Evolutionary conservation across 2,329 filamentous ascomycete species (phyloP).

Genomic region (Pseudogymnoascus sp.): DNA sequence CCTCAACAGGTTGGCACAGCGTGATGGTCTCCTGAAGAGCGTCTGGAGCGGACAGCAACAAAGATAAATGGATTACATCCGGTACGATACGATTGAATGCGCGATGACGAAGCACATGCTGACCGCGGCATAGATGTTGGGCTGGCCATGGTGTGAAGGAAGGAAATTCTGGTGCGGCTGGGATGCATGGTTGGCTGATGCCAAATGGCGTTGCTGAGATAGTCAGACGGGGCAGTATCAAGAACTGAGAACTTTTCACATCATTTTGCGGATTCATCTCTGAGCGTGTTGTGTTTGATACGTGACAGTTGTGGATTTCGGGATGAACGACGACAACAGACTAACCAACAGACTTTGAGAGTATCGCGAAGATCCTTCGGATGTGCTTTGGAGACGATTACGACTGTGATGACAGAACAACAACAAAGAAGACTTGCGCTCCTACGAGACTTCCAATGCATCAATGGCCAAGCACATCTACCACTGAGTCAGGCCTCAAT

Average conservation of each 20-base stretch:
- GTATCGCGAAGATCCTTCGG: not conserved
- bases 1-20: constrained; percentile 90
- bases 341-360: not conserved
- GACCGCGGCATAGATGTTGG: constrained; percentile 7
- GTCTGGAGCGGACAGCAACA: constrained; percentile 68
- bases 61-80: constrained; percentile 28
- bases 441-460: not conserved
- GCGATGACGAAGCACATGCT: not conserved
- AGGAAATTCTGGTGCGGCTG: constrained; percentile 10
- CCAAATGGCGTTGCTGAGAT: constrained; percentile 27
- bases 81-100: constrained; percentile 20
- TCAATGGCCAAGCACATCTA: not conserved
- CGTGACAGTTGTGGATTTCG: constrained; percentile 23
- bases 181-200: constrained; percentile 19
- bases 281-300: constrained; percentile 19
- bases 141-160: constrained; percentile 10
- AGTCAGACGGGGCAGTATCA: constrained; percentile 25
- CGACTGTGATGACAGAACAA: not conserved
- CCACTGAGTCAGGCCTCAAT: not conserved
- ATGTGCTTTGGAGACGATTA: not conserved
- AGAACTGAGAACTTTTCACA: constrained; percentile 27
- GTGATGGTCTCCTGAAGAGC: constrained; percentile 92
- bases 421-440: not conserved
- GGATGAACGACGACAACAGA: constrained; percentile 29
- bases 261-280: constrained; percentile 12